A percentile compares a stretch with the other conserved stretches of the same genome.
Evolutionary conservation across 164 flowering plant genomes (phyloP).

Genomic region (Vitis labrusca): DNA sequence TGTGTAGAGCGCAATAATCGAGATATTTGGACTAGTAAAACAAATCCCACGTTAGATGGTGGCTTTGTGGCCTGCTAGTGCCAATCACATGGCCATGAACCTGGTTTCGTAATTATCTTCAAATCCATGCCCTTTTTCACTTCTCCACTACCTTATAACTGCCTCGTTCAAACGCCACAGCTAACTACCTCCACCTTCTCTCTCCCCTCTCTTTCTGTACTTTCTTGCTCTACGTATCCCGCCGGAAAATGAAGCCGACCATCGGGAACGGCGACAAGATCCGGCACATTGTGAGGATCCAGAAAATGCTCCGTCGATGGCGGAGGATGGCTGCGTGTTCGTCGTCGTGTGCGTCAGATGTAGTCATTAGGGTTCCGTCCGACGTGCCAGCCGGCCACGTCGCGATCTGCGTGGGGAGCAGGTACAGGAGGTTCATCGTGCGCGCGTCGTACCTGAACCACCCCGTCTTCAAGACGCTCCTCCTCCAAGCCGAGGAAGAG

Average conservation of each 20-base stretch:
- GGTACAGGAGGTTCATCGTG: conserved; percentile 46
- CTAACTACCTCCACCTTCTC: background rate
- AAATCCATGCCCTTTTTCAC: conserved; percentile 8
- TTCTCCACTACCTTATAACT: conserved; percentile 1
- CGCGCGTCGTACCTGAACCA: conserved; percentile 65
- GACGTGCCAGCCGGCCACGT: conserved; percentile 80
- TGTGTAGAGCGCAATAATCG: too few relatives aligned
- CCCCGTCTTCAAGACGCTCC: conserved; percentile 56
- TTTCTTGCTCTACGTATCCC: too few relatives aligned
- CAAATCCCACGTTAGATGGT: too few relatives aligned
- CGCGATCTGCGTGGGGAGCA: conserved; percentile 59
- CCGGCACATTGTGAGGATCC: conserved; percentile 37
- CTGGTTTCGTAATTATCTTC: conserved; percentile 15
- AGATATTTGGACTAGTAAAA: too few relatives aligned
- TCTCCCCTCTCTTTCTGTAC: background rate
- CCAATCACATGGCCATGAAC: too few relatives aligned
- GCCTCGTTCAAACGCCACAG: background rate
- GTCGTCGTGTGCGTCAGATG: background rate
- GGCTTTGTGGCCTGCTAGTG: too few relatives aligned
- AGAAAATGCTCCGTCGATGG: conserved; percentile 40
- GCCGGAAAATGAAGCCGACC: conserved; percentile 6
- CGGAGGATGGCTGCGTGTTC: conserved; percentile 25
- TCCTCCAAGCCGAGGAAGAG: conserved; percentile 59
- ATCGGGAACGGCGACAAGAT: conserved; percentile 27
- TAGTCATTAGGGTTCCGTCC: conserved; percentile 25